Evolutionary conservation across 2,329 filamentous ascomycete species (phyloP).

Genomic region (Colletotrichum coccodes): DNA sequence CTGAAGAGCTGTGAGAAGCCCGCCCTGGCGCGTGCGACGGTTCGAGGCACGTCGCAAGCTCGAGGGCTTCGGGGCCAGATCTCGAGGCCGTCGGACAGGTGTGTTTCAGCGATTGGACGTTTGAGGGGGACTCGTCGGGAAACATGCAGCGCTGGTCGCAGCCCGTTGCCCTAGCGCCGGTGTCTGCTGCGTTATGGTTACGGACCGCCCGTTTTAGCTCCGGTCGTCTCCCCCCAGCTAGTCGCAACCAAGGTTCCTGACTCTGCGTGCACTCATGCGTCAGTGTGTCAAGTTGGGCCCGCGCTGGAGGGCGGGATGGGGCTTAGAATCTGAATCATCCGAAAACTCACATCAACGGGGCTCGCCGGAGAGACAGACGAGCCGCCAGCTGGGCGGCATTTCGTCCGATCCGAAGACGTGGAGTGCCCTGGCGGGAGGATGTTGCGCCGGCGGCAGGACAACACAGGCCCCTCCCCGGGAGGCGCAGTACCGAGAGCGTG

Average conservation of each 20-base stretch:
- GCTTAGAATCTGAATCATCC: neutral
- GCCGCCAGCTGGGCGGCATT: slow-evolving; percentile 17
- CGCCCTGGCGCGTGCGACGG: neutral
- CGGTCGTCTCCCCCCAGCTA: neutral
- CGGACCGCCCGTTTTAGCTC: slow-evolving; percentile 8
- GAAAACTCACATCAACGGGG: neutral
- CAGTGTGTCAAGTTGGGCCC: neutral
- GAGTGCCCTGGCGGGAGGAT: slow-evolving; percentile 23
- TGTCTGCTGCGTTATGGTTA: neutral
- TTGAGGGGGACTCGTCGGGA: neutral
- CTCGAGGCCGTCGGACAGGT: slow-evolving; percentile 9
- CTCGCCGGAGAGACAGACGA: slow-evolving; percentile 21
- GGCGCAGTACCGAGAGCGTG: slow-evolving; percentile 17
- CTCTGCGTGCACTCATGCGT: neutral
- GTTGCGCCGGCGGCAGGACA: slow-evolving; percentile 25
- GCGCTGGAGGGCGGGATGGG: neutral
- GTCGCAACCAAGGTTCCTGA: neutral
- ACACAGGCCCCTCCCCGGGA: slow-evolving; percentile 4
- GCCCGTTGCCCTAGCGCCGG: slow-evolving; percentile 19
- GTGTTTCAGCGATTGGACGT: slow-evolving; percentile 26
- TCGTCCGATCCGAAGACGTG: slow-evolving; percentile 23
- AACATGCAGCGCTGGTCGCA: slow-evolving; percentile 17
- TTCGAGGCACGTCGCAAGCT: neutral
- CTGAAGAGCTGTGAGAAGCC: slow-evolving; percentile 5
- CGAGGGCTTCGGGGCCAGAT: neutral